Evolutionary conservation across 768 basidiomycete genomes (phyloP).

Genomic region (Cystofilobasidium capitatum): DNA sequence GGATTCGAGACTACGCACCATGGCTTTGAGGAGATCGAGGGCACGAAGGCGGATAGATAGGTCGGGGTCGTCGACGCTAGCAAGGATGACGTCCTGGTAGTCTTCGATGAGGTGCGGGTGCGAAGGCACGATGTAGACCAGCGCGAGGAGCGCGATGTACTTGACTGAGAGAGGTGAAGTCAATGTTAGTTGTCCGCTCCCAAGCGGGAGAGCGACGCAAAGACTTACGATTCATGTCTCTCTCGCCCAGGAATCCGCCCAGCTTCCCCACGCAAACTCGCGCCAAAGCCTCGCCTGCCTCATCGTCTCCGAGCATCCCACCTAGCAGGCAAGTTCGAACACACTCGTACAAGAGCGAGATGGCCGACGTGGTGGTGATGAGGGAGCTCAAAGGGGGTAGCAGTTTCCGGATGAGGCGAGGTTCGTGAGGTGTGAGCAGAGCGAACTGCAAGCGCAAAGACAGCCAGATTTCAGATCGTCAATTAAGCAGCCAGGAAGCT

Average conservation of each 20-base stretch:
- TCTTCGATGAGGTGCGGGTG: constrained; percentile 81
- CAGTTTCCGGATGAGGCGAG: constrained; percentile 85
- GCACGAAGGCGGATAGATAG: constrained; percentile 94
- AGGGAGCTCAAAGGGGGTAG: constrained; percentile 88
- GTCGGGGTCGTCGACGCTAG: constrained; percentile 84
- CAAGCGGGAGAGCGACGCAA: neutral
- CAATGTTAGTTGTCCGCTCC: neutral
- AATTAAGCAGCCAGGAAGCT: neutral
- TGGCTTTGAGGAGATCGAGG: constrained; percentile 82
- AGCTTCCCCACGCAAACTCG: constrained; percentile 85
- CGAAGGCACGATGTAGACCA: constrained; percentile 90
- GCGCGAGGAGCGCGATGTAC: constrained; percentile 87
- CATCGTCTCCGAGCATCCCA: constrained; percentile 71
- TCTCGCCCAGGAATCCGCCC: constrained; percentile 78
- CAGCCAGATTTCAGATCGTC: neutral
- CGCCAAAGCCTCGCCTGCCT: constrained; percentile 67
- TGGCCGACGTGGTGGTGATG: constrained; percentile 89
- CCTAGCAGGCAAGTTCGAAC: constrained; percentile 97
- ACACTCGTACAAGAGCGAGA: constrained; percentile 93
- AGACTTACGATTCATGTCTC: constrained; percentile 84
- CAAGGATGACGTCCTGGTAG: constrained; percentile 81
- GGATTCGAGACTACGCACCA: constrained; percentile 49
- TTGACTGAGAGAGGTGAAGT: constrained; percentile 57
- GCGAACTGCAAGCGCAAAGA: constrained; percentile 61
- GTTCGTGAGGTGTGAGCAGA: constrained; percentile 78